Evolutionary conservation across 345 rosid species (phyloP).

Genomic region (Eucalyptus regnans): DNA sequence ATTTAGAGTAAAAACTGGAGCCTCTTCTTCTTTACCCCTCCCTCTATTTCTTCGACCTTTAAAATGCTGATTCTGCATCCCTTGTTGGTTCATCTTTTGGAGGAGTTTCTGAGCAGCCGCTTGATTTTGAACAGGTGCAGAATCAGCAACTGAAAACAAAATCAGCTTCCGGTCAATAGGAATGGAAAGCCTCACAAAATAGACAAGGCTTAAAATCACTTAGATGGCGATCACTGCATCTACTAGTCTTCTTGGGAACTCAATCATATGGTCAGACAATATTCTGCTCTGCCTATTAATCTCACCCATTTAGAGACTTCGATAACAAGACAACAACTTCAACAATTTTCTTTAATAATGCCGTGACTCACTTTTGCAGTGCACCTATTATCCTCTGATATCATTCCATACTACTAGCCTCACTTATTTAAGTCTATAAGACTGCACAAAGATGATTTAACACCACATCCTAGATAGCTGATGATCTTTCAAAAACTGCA

Average conservation of each 20-base stretch:
- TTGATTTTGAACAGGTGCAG: constrained; percentile 79
- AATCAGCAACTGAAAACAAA: constrained; percentile 37
- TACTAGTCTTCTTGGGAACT: background rate
- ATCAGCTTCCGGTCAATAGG: background rate
- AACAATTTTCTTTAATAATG: background rate
- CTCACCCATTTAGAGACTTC: background rate
- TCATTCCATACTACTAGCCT: background rate
- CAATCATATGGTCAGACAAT: background rate
- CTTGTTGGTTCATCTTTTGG: constrained; percentile 58
- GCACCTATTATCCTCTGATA: background rate
- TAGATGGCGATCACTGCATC: background rate
- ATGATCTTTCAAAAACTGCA: background rate
- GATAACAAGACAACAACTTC: background rate
- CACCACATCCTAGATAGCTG: background rate
- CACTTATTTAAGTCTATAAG: background rate
- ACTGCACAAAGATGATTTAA: background rate
- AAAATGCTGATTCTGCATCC: constrained; percentile 13
- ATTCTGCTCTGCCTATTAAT: background rate
- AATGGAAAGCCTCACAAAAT: background rate
- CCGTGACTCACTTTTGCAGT: background rate
- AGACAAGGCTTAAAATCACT: background rate
- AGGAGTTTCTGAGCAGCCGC: constrained; percentile 86
- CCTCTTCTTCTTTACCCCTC: constrained; percentile 51
- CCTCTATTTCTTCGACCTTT: constrained; percentile 42
- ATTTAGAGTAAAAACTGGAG: constrained; percentile 39